phyloP scores from a whole-genome alignment of 768 basidiomycete genomes.

The Thelephora ganbajun region DNA sequence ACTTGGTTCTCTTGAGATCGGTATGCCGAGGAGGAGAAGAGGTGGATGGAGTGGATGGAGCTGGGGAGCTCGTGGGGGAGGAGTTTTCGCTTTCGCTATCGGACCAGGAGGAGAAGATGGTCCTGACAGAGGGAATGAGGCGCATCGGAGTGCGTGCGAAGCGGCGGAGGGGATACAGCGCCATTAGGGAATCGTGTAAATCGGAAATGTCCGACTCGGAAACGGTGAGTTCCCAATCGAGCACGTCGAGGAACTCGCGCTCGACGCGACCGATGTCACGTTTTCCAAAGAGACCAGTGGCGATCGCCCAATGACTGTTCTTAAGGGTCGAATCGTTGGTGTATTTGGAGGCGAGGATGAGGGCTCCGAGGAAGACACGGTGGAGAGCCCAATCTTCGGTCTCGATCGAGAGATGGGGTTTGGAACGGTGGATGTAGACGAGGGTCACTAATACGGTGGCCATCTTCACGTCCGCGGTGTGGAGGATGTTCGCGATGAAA shows the following conservation, averaged over 20 bases:
- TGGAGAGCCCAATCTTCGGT: conserved; percentile 71
- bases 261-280: conserved; percentile 68
- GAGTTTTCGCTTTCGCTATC: too few species aligned
- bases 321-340: conserved; percentile 77
- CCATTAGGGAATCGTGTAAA: conserved; percentile 20
- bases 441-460: conserved; percentile 51
- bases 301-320: conserved; percentile 77
- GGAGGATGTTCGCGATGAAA: conserved; percentile 47
- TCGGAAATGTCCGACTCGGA: conserved; percentile 44
- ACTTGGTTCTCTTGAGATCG: too few species aligned
- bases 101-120: too few species aligned
- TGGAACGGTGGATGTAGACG: conserved; percentile 57
- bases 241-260: conserved; percentile 66
- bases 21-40: too few species aligned
- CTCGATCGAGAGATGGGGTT: conserved; percentile 60
- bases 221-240: conserved; percentile 56
- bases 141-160: too few species aligned
- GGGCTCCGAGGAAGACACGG: conserved; percentile 73
- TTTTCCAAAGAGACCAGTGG: conserved; percentile 66
- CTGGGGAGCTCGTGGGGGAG: too few species aligned
- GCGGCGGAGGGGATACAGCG: conserved; percentile 16
- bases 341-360: conserved; percentile 76
- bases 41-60: too few species aligned
- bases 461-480: conserved; percentile 51
- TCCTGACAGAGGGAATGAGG: too few species aligned